Evolutionary conservation across 108 stramenopile genomes (phyloP).

Genomic region (Chaetoceros muelleri): DNA sequence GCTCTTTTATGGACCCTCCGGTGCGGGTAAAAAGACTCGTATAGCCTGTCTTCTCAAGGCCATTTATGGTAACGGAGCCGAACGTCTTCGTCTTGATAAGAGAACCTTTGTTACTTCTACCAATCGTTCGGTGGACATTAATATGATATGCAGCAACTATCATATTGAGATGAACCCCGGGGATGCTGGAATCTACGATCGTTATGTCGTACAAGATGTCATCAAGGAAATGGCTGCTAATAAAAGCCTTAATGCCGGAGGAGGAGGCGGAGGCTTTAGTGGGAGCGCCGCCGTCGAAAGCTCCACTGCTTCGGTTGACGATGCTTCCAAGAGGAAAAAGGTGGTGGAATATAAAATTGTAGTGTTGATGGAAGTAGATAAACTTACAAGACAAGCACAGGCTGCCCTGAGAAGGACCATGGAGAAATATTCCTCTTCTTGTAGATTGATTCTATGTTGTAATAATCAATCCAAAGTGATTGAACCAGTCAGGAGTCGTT

Average conservation of each 20-base stretch:
- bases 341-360: constrained; percentile 77
- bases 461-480: constrained; percentile 85
- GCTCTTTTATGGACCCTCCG: constrained; percentile 94
- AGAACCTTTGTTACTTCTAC: constrained; percentile 81
- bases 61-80: constrained; percentile 86
- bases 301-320: constrained; percentile 7
- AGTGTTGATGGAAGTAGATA: constrained; percentile 89
- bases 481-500: constrained; percentile 91
- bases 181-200: constrained; percentile 94
- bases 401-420: constrained; percentile 94
- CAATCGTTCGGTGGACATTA: constrained; percentile 81
- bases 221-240: constrained; percentile 96
- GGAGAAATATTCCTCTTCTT: constrained; percentile 93
- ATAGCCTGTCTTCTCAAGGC: constrained; percentile 82
- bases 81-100: constrained; percentile 67
- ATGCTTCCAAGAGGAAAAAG: constrained; percentile 43
- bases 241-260: constrained; percentile 42
- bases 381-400: constrained; percentile 86
- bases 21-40: constrained; percentile 96
- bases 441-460: constrained; percentile 90
- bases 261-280: constrained; percentile 6
- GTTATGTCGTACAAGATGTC: constrained; percentile 95
- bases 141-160: constrained; percentile 86
- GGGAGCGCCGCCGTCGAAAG: not conserved
- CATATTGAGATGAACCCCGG: constrained; percentile 96